Conservation (phyloP, 2,329 filamentous ascomycete genomes). For the Phoma herbarum region DNA sequence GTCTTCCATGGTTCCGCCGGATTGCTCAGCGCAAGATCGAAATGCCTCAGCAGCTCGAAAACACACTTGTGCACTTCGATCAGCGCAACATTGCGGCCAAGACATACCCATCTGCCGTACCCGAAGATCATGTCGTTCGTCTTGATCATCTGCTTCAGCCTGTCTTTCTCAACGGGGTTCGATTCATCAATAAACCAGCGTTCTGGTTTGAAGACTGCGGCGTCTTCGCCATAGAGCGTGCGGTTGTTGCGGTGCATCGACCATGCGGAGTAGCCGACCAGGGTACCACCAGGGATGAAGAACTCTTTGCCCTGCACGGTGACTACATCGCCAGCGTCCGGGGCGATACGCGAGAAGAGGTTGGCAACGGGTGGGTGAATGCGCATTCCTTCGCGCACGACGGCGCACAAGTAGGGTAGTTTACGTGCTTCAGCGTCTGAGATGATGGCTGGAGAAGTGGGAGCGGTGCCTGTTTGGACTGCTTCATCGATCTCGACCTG, state of each 20-base stretch:
- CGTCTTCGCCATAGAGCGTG: constrained; percentile 51
- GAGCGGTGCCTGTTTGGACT: constrained; percentile 50
- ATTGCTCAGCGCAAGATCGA: constrained; percentile 45
- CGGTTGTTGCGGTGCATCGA: constrained; percentile 46
- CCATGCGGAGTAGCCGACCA: constrained; percentile 47
- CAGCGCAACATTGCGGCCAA: constrained; percentile 46
- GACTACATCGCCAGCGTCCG: constrained; percentile 45
- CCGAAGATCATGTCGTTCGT: constrained; percentile 51
- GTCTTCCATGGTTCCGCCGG: constrained; percentile 43
- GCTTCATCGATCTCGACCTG: constrained; percentile 58
- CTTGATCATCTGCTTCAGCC: constrained; percentile 42
- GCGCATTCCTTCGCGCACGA: constrained; percentile 58
- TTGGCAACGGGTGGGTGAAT: constrained; percentile 54
- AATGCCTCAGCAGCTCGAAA: constrained; percentile 52
- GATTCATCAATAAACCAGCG: constrained; percentile 55
- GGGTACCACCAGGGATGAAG: constrained; percentile 47
- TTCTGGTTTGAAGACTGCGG: constrained; percentile 59
- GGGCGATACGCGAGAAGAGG: constrained; percentile 44
- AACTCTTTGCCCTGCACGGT: constrained; percentile 37
- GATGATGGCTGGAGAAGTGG: constrained; percentile 51
- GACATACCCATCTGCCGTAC: constrained; percentile 47
- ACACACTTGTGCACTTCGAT: constrained; percentile 53
- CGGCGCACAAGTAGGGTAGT: constrained; percentile 57
- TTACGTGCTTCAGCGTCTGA: constrained; percentile 56
- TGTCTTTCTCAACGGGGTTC: constrained; percentile 31